Evolutionary conservation across 805 yeast species (phyloP).

Genomic region (Crinitomyces ghanaensis): DNA sequence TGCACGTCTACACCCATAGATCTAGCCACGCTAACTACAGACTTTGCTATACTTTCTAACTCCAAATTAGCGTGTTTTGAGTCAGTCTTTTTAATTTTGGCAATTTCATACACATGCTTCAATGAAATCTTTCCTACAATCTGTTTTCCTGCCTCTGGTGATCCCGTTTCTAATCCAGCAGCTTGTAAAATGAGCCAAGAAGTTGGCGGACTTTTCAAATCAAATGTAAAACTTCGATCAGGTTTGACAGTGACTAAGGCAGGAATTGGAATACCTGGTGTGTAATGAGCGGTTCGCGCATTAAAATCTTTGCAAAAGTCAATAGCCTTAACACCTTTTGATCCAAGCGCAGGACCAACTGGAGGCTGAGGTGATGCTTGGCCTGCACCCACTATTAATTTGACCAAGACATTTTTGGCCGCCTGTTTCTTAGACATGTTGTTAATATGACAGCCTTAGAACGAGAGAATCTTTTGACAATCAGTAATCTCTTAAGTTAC

Average conservation of each 20-base stretch:
- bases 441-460: too few species aligned
- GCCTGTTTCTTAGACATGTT: too few species aligned
- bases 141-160: slow-evolving; percentile 50
- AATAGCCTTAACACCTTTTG: slow-evolving; percentile 96
- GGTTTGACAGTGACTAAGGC: slow-evolving; percentile 76
- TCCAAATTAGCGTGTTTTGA: slow-evolving; percentile 60
- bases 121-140: slow-evolving; percentile 57
- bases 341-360: slow-evolving; percentile 97
- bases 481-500: too few species aligned
- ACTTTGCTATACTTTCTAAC: slow-evolving; percentile 66
- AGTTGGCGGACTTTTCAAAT: slow-evolving; percentile 84
- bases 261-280: slow-evolving; percentile 85
- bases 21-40: slow-evolving; percentile 79
- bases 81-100: slow-evolving; percentile 75
- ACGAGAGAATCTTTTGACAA: too few species aligned
- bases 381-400: slow-evolving; percentile 91
- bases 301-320: slow-evolving; percentile 98
- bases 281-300: slow-evolving; percentile 83
- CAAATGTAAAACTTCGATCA: slow-evolving; percentile 83
- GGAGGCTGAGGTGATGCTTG: slow-evolving; percentile 99
- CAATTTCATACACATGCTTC: slow-evolving; percentile 90
- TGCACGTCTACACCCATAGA: slow-evolving; percentile 79
- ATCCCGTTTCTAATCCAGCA: slow-evolving; percentile 70
- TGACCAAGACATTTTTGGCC: slow-evolving; percentile 59
- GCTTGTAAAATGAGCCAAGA: slow-evolving; percentile 76